These are phyloP conservation scores for Claviceps pazoutovae DNA, from an alignment of 2,329 filamentous ascomycete species.

Conservation along the genomic window DNA sequence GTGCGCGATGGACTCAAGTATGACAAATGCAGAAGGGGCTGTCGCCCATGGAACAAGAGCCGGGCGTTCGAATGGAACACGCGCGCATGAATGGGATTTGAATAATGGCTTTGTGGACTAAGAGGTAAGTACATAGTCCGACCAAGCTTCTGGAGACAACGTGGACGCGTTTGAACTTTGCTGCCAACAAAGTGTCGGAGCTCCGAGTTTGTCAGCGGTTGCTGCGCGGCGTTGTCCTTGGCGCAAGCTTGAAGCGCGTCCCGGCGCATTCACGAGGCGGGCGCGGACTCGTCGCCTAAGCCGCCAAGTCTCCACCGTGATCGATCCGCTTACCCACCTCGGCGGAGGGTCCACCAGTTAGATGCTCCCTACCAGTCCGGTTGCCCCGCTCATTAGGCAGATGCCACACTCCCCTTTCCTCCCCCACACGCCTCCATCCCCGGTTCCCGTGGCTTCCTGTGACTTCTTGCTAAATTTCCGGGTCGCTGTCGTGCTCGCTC, in stretches of 20 bases:
- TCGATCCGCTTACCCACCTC: background rate
- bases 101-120: too few species aligned
- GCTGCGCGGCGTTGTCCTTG: constrained; percentile 7
- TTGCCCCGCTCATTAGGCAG: too few species aligned
- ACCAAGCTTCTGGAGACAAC: background rate
- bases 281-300: too few species aligned
- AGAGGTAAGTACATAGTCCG: too few species aligned
- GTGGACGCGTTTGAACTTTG: background rate
- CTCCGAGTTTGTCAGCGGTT: constrained; percentile 12
- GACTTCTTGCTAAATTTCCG: constrained; percentile 2
- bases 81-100: too few species aligned
- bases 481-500: constrained; percentile 12
- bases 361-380: too few species aligned
- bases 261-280: background rate
- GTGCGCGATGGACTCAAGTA: too few species aligned
- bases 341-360: too few species aligned
- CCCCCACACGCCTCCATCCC: constrained; percentile 7
- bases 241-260: background rate
- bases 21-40: too few species aligned
- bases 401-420: background rate
- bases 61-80: too few species aligned
- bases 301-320: background rate
- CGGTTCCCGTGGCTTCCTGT: too few species aligned
- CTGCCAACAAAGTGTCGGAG: constrained; percentile 1
- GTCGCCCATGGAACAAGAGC: too few species aligned